phyloP scores from a whole-genome alignment of 805 yeast genomes.

The Myxozyma melibiosi region DNA sequence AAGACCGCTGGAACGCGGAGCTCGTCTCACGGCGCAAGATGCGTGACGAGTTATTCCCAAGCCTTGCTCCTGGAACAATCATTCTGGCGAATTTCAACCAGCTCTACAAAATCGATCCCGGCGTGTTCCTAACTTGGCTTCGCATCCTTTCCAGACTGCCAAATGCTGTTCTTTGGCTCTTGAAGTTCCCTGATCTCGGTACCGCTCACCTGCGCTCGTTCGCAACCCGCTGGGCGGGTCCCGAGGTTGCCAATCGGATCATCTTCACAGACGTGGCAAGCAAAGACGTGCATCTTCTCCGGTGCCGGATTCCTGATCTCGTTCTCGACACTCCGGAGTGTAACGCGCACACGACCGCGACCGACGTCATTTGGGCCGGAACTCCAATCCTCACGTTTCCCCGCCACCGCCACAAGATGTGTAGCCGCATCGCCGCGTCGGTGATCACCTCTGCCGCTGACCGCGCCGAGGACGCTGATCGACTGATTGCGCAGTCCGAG shows the following conservation, averaged over 20 bases:
- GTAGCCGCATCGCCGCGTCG: conserved; percentile 41
- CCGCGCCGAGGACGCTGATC: not conserved
- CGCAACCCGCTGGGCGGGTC: conserved; percentile 39
- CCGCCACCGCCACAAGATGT: conserved; percentile 39
- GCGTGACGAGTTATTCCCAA: conserved; percentile 38
- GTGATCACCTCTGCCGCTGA: conserved; percentile 35
- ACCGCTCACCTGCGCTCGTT: conserved; percentile 33
- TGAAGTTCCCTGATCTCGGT: conserved; percentile 42
- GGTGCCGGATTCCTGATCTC: conserved; percentile 41
- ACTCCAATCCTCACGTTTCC: conserved; percentile 42
- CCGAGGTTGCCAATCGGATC: conserved; percentile 34
- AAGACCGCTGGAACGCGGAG: conserved; percentile 35
- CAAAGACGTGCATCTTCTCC: conserved; percentile 39
- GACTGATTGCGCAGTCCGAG: conserved; percentile 36
- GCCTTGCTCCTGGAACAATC: conserved; percentile 35
- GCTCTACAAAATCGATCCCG: conserved; percentile 42
- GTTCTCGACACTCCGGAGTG: conserved; percentile 44
- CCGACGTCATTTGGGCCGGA: conserved; percentile 42
- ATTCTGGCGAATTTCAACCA: conserved; percentile 43
- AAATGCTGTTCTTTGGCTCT: conserved; percentile 40
- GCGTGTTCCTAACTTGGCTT: conserved; percentile 39
- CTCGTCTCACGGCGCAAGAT: conserved; percentile 30
- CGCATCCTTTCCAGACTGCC: conserved; percentile 37
- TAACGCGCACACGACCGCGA: conserved; percentile 44
- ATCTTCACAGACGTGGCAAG: conserved; percentile 42